Percentiles rank a stretch among this genome's conserved stretches.
Evolutionary conservation across 768 basidiomycete genomes (phyloP).

Genomic region (Suillus subaureus): DNA sequence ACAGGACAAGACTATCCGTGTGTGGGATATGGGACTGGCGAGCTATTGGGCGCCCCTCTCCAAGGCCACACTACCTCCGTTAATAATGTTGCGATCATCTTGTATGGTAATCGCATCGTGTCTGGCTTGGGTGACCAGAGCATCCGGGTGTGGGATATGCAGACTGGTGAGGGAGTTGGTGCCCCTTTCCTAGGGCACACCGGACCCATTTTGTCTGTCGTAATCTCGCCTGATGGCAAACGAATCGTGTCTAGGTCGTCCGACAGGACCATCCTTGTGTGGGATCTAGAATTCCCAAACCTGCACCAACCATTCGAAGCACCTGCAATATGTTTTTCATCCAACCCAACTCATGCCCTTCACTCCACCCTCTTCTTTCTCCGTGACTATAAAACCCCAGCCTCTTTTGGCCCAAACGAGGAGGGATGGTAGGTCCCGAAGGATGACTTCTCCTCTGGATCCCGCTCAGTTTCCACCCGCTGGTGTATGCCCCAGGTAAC

Average conservation of each 20-base stretch:
- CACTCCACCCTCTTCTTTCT: background rate
- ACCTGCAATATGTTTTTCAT: background rate
- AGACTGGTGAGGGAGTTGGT: background rate
- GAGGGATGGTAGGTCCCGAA: background rate
- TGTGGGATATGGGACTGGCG: slow-evolving; percentile 4
- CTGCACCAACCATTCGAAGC: background rate
- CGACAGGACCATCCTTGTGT: slow-evolving; percentile 2
- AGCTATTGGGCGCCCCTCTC: background rate
- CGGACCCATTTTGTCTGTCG: background rate
- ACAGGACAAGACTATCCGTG: background rate
- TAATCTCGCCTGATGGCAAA: slow-evolving; percentile 5
- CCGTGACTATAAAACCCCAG: background rate
- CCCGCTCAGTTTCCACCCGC: background rate
- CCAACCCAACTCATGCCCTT: background rate
- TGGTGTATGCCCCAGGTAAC: slow-evolving; percentile 2
- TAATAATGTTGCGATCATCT: background rate
- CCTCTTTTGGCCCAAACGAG: background rate
- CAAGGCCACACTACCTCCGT: background rate
- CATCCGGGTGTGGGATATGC: background rate
- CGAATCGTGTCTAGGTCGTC: background rate
- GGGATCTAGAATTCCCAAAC: background rate
- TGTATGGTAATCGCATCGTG: background rate
- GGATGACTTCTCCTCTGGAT: slow-evolving; percentile 7
- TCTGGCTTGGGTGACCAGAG: background rate
- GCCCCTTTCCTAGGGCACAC: background rate